Evolutionary conservation across 768 basidiomycete species (phyloP), one percentile per base, ranked within the genome.

Genomic region (Chiua virens): DNA sequence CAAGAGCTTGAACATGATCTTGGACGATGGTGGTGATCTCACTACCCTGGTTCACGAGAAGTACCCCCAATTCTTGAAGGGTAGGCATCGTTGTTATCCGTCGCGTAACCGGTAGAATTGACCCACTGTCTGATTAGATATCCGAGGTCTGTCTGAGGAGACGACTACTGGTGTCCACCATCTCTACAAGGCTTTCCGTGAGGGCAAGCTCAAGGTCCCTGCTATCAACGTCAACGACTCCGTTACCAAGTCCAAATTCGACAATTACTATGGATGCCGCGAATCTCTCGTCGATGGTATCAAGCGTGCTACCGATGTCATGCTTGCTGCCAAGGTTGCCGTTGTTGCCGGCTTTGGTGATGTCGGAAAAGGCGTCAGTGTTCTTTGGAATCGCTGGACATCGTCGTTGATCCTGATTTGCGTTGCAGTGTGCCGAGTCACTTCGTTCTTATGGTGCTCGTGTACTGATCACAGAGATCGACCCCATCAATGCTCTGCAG

Each of bases 171-270:
- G 97, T 79, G 96, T 98, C 37, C 97, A 98, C 78, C 95, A 98
- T 77, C 80, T 99, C 25, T 98, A 98, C 87, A 96, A 95, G 80
- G 85, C 89, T 53, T 89, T 94, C 88, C 86, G 92, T 60, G 93
- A 97, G 40, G 96, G 95, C 62, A 91, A 81, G 70, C 84, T 99
- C 68, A 96, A 94, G 79, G 80, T 98, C 59, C 96, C 97, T 54
- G 97, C 97, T 56, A 98, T 99, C 81, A 99, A 99, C 73, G 97
- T 99, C 67, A 98, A 98, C 73, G 95, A 97, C 77, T 97, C 96
- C 6, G 97, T 99, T 67, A 99, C 97, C 59, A 99, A 99, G 76
- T 97, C 94, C 69, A 99, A 99, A 80, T 99, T 99, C 70, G 89
- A 95, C 76, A 92, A 93, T 78, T 89, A 92, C 75, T 99, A 99